Evolutionary conservation across 202 grass and related monocot species (phyloP).

Genomic region (Schoenoplectus triqueter): DNA sequence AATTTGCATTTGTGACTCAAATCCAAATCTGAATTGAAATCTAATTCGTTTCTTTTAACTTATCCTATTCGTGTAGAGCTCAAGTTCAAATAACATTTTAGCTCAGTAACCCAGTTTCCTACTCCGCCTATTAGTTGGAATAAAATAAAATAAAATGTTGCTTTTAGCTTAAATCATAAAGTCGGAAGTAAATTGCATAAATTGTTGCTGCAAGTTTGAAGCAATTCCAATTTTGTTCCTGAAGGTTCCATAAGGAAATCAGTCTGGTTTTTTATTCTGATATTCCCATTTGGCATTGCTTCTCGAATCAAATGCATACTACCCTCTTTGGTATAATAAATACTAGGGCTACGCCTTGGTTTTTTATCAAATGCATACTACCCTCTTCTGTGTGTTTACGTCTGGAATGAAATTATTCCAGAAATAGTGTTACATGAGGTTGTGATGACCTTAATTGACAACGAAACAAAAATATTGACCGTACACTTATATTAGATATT

Average conservation of each 20-base stretch:
- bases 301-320: background rate
- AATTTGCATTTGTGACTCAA: background rate
- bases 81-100: background rate
- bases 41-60: background rate
- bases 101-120: background rate
- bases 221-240: background rate
- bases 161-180: background rate
- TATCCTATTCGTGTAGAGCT: too few relatives aligned
- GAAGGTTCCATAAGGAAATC: background rate
- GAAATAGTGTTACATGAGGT: too few relatives aligned
- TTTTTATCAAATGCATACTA: too few relatives aligned
- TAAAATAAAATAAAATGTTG: background rate
- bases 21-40: constrained; percentile 14
- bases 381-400: too few relatives aligned
- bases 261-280: background rate
- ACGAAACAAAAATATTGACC: too few relatives aligned
- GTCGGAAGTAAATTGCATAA: background rate
- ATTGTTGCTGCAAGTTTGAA: background rate
- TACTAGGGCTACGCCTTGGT: too few relatives aligned
- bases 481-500: too few relatives aligned
- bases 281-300: background rate
- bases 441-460: too few relatives aligned
- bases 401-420: too few relatives aligned
- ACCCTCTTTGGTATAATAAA: too few relatives aligned
- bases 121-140: background rate